A percentile compares a stretch with the other conserved stretches of the same genome.
phyloP scores from a whole-genome alignment of 805 yeast species.

The Metschnikowia borealis region DNA sequence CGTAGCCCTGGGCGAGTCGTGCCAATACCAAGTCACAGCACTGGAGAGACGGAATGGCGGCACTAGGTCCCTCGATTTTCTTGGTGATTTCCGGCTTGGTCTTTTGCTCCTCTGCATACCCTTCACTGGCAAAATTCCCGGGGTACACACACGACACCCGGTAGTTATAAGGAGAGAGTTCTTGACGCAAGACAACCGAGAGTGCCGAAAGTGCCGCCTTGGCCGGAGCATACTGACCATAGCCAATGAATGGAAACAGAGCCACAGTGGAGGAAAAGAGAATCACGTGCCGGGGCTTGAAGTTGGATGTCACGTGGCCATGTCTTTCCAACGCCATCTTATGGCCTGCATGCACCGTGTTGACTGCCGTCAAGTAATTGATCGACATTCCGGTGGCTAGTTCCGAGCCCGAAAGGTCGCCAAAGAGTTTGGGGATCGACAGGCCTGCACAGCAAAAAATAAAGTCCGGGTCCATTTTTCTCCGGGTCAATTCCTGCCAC shows the following conservation, averaged over 20 bases:
- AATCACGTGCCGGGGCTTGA: conserved; percentile 54
- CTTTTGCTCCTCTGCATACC: conserved; percentile 71
- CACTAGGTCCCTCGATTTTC: conserved; percentile 79
- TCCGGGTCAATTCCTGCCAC: conserved; percentile 31
- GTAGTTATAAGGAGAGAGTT: conserved; percentile 61
- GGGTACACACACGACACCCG: conserved; percentile 76
- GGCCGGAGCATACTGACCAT: conserved; percentile 83
- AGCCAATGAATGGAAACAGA: conserved; percentile 86
- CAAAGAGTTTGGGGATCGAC: conserved; percentile 72
- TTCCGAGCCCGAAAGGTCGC: conserved; percentile 58
- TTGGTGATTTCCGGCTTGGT: conserved; percentile 85
- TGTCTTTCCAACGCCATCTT: conserved; percentile 33
- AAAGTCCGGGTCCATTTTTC: conserved; percentile 55
- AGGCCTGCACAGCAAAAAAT: conserved; percentile 87
- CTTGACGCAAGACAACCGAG: conserved; percentile 78
- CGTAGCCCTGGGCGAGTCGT: conserved; percentile 59
- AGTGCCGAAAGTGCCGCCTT: conserved; percentile 79
- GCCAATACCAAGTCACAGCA: conserved; percentile 62
- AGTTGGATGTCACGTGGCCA: neutral
- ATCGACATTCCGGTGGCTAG: conserved; percentile 57
- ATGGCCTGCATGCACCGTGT: conserved; percentile 61
- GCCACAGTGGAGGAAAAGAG: conserved; percentile 71
- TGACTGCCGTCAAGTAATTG: conserved; percentile 73
- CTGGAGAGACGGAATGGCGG: conserved; percentile 58
- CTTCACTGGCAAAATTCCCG: conserved; percentile 89